Evolutionary conservation across 2,329 filamentous ascomycete genomes (phyloP), one percentile per base, ranked within the genome.

Genomic region (Aspergillus calidoustus): DNA sequence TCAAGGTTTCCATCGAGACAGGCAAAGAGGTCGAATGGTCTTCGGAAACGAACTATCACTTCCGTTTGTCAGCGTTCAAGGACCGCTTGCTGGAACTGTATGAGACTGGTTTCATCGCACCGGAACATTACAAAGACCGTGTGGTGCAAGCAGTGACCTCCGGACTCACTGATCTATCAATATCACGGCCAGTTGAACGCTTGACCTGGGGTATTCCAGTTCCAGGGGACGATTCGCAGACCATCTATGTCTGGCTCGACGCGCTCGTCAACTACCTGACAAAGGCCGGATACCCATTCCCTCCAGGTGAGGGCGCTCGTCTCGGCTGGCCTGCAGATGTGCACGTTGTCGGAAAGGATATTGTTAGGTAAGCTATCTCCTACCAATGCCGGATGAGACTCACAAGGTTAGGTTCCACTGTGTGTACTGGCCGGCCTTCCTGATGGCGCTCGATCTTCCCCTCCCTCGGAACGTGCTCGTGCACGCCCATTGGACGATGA

Each of bases 231-330:
- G 81, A 86, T 0, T 86, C 82, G 19, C 95, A 98, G 77, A 98
- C 93, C 3, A 94, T 99, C 61, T 99, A 99, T 72, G 96, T 99
- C 34, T 99, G 95, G 95, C 85, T 99, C 0, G 96, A 99, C 78
- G 95, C 95, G 1, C 85, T 99, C 31, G 85, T 98, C 71, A 99
- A 97, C 77, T 99, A 99, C 75, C 80, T 95, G 55, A 97, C 93
- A 17, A 92, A 89, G 65, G 87, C 92, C 1, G 93, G 94, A 15
- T 98, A 96, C 73, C 92, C 92, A 0, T 78, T 79, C 38, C 92
- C 87, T 0, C 89, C 91, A 0, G 87, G 87, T 1, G 80, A 84
- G 4, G 87, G 90, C 62, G 76, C 82, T 15, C 80, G 79, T 22
- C 84, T 85, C 54, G 88, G 91, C 25, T 99, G 95, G 94, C 95